Evolutionary conservation across 2,329 filamentous ascomycete genomes (phyloP).

Genomic region (Ceratocystis variospora): DNA sequence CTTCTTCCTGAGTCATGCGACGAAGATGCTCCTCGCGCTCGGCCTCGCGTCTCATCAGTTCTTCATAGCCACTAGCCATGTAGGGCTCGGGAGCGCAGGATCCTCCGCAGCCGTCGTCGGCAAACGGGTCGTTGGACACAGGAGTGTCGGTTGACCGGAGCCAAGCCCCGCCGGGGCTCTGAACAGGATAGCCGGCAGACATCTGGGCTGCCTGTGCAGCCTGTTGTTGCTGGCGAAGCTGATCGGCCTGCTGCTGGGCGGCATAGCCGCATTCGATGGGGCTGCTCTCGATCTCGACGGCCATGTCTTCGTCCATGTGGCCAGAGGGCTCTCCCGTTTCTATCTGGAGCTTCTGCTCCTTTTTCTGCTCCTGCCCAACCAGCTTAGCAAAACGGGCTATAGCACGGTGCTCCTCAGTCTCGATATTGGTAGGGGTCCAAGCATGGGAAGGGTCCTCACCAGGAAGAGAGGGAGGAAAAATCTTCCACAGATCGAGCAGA

Average conservation of each 20-base stretch:
- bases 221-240: not conserved
- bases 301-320: slow-evolving; percentile 17
- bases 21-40: slow-evolving; percentile 26
- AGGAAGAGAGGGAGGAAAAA: slow-evolving; percentile 53
- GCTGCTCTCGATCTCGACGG: slow-evolving; percentile 10
- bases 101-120: slow-evolving; percentile 26
- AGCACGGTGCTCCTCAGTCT: slow-evolving; percentile 47
- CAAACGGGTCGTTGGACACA: slow-evolving; percentile 8
- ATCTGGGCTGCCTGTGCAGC: slow-evolving; percentile 4
- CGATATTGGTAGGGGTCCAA: slow-evolving; percentile 39
- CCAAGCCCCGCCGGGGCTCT: slow-evolving; percentile 13
- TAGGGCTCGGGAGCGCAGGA: slow-evolving; percentile 57
- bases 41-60: slow-evolving; percentile 50
- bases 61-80: slow-evolving; percentile 69
- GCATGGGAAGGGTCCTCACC: slow-evolving; percentile 40
- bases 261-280: slow-evolving; percentile 2
- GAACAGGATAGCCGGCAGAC: slow-evolving; percentile 8
- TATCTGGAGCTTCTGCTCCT: slow-evolving; percentile 21
- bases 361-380: slow-evolving; percentile 26
- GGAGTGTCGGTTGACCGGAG: slow-evolving; percentile 9
- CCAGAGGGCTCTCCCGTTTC: slow-evolving; percentile 18
- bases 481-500: slow-evolving; percentile 73
- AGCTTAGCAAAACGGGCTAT: slow-evolving; percentile 43
- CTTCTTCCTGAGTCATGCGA: slow-evolving; percentile 13
- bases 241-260: slow-evolving; percentile 7